These are phyloP conservation scores for Cladorrhinum sp. DNA, from an alignment of 2,329 filamentous ascomycete genomes.

Conservation along the genomic window DNA sequence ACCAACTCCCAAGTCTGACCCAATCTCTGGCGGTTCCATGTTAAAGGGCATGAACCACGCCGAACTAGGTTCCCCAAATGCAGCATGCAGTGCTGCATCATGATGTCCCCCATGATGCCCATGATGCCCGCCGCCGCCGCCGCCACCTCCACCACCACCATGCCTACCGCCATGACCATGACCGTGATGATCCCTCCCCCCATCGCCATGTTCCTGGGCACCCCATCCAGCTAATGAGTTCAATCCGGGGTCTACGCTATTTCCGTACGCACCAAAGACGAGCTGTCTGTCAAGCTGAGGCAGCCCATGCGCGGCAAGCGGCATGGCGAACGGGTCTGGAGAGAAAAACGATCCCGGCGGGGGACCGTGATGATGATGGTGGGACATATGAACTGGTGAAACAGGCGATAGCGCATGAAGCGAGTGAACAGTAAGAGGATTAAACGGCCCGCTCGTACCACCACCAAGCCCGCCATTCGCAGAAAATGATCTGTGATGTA, in stretches of 20 bases:
- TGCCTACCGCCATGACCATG: constrained; percentile 8
- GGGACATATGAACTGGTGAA: constrained; percentile 45
- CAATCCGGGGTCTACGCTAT: constrained; percentile 45
- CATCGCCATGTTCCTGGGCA: constrained; percentile 20
- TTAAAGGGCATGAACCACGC: constrained; percentile 96
- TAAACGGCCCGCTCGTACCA: constrained; percentile 43
- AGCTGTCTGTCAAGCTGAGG: constrained; percentile 73
- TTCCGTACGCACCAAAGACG: constrained; percentile 69
- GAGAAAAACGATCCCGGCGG: constrained; percentile 43
- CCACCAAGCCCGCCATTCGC: constrained; percentile 35
- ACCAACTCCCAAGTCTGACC: constrained; percentile 40
- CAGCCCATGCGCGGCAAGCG: constrained; percentile 50
- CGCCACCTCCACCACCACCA: constrained; percentile 4
- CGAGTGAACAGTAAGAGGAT: constrained; percentile 39
- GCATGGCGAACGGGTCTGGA: constrained; percentile 52
- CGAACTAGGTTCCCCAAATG: constrained; percentile 49
- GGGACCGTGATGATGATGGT: constrained; percentile 35
- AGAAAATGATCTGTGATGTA: constrained; percentile 44
- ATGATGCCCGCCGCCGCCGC: constrained; percentile 22
- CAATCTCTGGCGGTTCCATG: constrained; percentile 69
- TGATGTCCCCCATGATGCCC: constrained; percentile 30
- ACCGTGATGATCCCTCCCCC: constrained; percentile 15
- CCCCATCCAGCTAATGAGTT: constrained; percentile 41
- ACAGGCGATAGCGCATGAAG: constrained; percentile 52
- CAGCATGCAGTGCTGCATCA: constrained; percentile 30